phyloP scores from a whole-genome alignment of 1,284 basidiomycete genomes.

The Ganoderma multipileum region DNA sequence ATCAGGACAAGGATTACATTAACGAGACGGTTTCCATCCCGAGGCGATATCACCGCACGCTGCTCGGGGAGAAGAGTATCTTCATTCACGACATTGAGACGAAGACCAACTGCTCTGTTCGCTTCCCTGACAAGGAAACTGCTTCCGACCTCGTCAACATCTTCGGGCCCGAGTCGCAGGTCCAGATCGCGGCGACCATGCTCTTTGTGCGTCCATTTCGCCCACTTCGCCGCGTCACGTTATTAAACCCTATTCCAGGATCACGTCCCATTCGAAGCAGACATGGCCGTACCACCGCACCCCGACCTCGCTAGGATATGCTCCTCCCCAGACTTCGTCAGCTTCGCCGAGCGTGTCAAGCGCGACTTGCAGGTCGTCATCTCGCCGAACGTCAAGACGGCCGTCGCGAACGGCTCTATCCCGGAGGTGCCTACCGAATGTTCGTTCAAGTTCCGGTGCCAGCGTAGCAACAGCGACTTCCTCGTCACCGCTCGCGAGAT shows the following conservation, averaged over 20 bases:
- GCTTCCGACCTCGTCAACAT: slow-evolving; percentile 92
- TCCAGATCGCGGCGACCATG: slow-evolving; percentile 97
- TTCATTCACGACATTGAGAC: slow-evolving; percentile 97
- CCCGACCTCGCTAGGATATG: slow-evolving; percentile 80
- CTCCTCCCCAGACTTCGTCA: slow-evolving; percentile 80
- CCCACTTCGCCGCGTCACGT: slow-evolving; percentile 12
- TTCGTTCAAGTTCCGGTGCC: slow-evolving; percentile 95
- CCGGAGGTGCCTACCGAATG: slow-evolving; percentile 73
- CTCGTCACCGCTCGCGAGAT: slow-evolving; percentile 89
- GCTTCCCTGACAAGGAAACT: slow-evolving; percentile 95
- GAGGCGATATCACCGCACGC: slow-evolving; percentile 91
- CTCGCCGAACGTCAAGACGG: slow-evolving; percentile 72
- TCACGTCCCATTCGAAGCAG: slow-evolving; percentile 97
- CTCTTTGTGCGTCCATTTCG: slow-evolving; percentile 68
- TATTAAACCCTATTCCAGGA: slow-evolving; percentile 59
- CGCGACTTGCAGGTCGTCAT: slow-evolving; percentile 93
- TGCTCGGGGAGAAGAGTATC: slow-evolving; percentile 95
- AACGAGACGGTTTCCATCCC: slow-evolving; percentile 94
- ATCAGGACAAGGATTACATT: slow-evolving; percentile 94
- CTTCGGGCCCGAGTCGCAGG: slow-evolving; percentile 96
- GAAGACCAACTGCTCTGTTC: slow-evolving; percentile 94
- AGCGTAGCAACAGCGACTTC: slow-evolving; percentile 93
- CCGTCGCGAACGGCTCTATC: slow-evolving; percentile 44
- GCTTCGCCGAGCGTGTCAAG: slow-evolving; percentile 89
- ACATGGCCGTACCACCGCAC: slow-evolving; percentile 89